phyloP scores from a whole-genome alignment of 2,329 filamentous ascomycete genomes.

The Botryosphaeria dothidea region DNA sequence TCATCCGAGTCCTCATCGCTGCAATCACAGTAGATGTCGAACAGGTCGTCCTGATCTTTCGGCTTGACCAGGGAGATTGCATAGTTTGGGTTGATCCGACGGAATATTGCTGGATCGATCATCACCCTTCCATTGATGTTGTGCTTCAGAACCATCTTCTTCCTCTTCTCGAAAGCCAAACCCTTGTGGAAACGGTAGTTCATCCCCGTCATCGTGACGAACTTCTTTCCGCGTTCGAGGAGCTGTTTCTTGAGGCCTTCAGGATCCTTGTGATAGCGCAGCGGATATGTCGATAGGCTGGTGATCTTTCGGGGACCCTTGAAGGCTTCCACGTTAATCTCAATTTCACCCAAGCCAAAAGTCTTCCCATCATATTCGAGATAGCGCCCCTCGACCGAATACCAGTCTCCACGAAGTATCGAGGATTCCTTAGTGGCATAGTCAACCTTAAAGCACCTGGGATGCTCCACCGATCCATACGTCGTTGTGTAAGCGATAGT shows the following conservation, averaged over 20 bases:
- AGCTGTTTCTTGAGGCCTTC: conserved; percentile 64
- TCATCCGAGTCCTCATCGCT: conserved; percentile 55
- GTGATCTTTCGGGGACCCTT: conserved; percentile 82
- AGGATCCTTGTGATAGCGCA: conserved; percentile 77
- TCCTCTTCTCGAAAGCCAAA: conserved; percentile 82
- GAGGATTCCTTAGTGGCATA: conserved; percentile 68
- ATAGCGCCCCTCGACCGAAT: conserved; percentile 74
- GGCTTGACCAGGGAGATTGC: conserved; percentile 72
- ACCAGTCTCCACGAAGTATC: conserved; percentile 73
- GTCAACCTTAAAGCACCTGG: conserved; percentile 80
- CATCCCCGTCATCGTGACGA: conserved; percentile 76
- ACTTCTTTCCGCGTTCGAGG: conserved; percentile 80
- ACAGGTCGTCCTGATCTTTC: conserved; percentile 56
- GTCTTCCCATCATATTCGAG: conserved; percentile 87
- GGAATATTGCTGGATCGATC: conserved; percentile 81
- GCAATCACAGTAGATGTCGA: conserved; percentile 56
- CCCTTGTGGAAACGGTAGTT: conserved; percentile 83
- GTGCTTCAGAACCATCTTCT: conserved; percentile 72
- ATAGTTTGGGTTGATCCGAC: conserved; percentile 85
- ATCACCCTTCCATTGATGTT: conserved; percentile 86
- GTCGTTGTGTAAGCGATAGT: conserved; percentile 75
- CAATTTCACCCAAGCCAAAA: conserved; percentile 74
- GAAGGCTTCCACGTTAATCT: conserved; percentile 71
- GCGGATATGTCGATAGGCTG: conserved; percentile 72
- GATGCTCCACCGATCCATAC: conserved; percentile 74